A percentile compares a stretch with the other conserved stretches of the same genome.
phyloP scores from a whole-genome alignment of 2,329 filamentous ascomycete species.

The Canariomyces notabilis region DNA sequence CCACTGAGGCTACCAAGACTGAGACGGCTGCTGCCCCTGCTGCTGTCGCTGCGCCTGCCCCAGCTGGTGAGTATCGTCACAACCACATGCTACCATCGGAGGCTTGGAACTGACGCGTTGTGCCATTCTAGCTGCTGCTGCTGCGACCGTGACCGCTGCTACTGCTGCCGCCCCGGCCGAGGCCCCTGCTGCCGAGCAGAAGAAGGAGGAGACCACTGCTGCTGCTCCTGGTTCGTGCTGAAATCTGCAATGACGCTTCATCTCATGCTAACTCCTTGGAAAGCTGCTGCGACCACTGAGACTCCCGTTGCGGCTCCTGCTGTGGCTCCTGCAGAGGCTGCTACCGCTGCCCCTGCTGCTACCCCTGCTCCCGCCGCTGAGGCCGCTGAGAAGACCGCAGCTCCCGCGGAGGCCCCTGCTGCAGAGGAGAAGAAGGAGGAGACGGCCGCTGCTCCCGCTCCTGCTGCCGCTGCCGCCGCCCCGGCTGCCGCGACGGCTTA shows the following conservation, averaged over 20 bases:
- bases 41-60: slow-evolving; percentile 14
- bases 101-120: neutral
- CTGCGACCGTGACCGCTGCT: slow-evolving; percentile 1
- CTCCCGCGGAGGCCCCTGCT: slow-evolving; percentile 19
- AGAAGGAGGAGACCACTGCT: slow-evolving; percentile 6
- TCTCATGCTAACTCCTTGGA: neutral
- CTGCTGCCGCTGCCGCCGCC: slow-evolving; percentile 17
- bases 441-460: slow-evolving; percentile 15
- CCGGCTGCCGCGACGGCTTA: slow-evolving; percentile 10
- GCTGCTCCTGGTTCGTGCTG: neutral
- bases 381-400: slow-evolving; percentile 7
- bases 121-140: slow-evolving; percentile 18
- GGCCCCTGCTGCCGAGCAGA: slow-evolving; percentile 1
- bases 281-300: slow-evolving; percentile 6
- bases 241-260: neutral
- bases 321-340: neutral
- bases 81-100: neutral
- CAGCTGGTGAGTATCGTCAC: slow-evolving; percentile 26
- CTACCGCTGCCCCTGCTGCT: slow-evolving; percentile 15
- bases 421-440: slow-evolving; percentile 25
- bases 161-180: slow-evolving; percentile 13
- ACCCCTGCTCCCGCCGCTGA: slow-evolving; percentile 22
- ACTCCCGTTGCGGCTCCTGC: slow-evolving; percentile 7
- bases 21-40: slow-evolving; percentile 28
- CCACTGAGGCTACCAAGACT: slow-evolving; percentile 28